Evolutionary conservation across 73 alveolate species (phyloP), one percentile per base, ranked within the genome.

Genomic region (Breviolum minutum): DNA sequence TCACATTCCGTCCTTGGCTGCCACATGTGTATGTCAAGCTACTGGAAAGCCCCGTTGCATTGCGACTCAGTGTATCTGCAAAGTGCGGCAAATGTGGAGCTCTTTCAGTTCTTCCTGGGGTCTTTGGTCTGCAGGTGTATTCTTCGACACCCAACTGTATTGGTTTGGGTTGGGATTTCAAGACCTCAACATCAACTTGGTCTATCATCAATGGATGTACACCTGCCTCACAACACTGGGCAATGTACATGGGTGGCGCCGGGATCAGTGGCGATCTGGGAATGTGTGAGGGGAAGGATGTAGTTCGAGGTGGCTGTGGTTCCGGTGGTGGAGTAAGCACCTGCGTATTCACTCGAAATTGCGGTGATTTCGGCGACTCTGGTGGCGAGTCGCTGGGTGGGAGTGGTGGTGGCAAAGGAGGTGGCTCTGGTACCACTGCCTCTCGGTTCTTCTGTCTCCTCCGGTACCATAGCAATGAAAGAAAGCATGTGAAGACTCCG

Each of bases 31-130:
- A 40, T 20, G 81, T 8, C 81, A 71, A 20, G 40, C 29, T 71
- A 30, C 40, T 63, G 12, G 86, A 7, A 77, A 77, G 26, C 86
- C 14, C 27, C 27, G 8, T 22, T 77, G 63, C 30, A 9, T 63
- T 30, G 16, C 14, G 63, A 20, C 30, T 61, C 0, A 12, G 19
- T 77, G 86, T 27, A 29, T 30, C 86, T 26, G 7, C 63, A 10
- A 63, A 30, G 26, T 83, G 29, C 13, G 92, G 73, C 6, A 83
- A 60, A 20, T 61, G 76, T 62, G 92, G 62, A 20, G 92, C 92
- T 7, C 92, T 19, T 48, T 61, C 92, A 9, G 92, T 83, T 83
- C 92, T 83, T 71, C 92, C 92, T 20, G 92, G 92, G 8, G 61
- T 26, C n/a, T 26, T 54, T 19, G 92, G 92, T 62, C 73, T 48